phyloP scores from a whole-genome alignment of 192 early-diverging fungal genomes.

The Coemansia nantahalensis region DNA sequence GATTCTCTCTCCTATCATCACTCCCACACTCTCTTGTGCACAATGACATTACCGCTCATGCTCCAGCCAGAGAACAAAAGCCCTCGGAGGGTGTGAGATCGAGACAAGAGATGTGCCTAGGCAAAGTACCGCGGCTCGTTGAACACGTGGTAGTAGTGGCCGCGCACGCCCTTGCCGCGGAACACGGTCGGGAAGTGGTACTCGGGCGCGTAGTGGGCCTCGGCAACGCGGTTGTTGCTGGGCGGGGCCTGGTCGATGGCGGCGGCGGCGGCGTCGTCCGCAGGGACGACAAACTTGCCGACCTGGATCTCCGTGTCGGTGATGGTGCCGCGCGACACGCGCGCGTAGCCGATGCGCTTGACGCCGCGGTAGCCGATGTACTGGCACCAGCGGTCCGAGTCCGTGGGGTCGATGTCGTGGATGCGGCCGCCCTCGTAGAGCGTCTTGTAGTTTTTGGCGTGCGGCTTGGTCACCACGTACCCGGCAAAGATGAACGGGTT shows the following conservation, averaged over 20 bases:
- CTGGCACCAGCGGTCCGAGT: constrained; percentile 81
- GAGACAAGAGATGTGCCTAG: too few relatives aligned
- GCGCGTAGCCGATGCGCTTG: constrained; percentile 70
- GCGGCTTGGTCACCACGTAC: constrained; percentile 76
- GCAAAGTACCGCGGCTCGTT: constrained; percentile 71
- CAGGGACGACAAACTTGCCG: constrained; percentile 66
- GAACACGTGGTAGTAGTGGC: constrained; percentile 77
- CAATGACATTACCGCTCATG: too few relatives aligned
- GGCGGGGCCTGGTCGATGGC: too few relatives aligned
- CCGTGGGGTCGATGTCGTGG: constrained; percentile 73
- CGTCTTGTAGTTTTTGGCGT: constrained; percentile 59
- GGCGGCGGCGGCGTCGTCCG: constrained; percentile 36
- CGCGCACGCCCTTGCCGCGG: constrained; percentile 65
- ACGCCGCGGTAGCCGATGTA: constrained; percentile 79
- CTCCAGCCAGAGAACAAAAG: too few relatives aligned
- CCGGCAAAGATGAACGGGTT: constrained; percentile 80
- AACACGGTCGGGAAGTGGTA: constrained; percentile 69
- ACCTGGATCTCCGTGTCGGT: constrained; percentile 84
- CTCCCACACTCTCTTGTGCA: too few relatives aligned
- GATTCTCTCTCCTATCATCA: too few relatives aligned
- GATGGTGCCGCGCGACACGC: constrained; percentile 74
- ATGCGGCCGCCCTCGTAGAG: constrained; percentile 66
- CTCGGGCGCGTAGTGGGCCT: constrained; percentile 53
- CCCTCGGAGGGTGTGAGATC: too few relatives aligned
- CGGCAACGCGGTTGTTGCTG: constrained; percentile 58